phyloP scores from a whole-genome alignment of 306 rosid species.

The Rosa persica region DNA sequence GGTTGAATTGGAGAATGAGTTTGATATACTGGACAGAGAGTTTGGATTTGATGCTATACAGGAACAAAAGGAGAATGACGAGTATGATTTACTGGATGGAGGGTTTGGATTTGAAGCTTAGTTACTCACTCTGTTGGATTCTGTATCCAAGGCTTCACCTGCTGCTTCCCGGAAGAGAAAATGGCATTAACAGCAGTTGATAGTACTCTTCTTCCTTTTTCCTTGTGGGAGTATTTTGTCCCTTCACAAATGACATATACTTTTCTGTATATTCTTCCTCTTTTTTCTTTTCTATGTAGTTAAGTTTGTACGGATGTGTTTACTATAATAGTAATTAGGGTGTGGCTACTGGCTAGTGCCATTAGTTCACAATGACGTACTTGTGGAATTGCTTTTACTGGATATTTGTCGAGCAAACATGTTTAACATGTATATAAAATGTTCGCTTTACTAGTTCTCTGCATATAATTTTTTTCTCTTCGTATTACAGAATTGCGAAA shows the following conservation, averaged over 20 bases:
- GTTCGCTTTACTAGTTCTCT: too few relatives aligned
- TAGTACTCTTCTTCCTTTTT: neutral
- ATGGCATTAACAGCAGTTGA: neutral
- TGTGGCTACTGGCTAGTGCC: neutral
- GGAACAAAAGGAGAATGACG: constrained; percentile 35
- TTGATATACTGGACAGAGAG: neutral
- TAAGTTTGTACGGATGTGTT: neutral
- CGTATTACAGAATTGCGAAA: too few relatives aligned
- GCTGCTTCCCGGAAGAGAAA: too few relatives aligned
- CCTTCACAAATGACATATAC: too few relatives aligned
- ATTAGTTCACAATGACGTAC: too few relatives aligned
- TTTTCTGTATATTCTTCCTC: neutral
- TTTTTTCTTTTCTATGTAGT: neutral
- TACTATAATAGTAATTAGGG: too few relatives aligned
- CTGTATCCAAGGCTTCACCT: constrained; percentile 40
- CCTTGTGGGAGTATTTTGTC: neutral
- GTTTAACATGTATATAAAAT: too few relatives aligned
- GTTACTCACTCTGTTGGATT: constrained; percentile 42
- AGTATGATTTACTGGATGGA: constrained; percentile 60
- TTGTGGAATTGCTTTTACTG: too few relatives aligned
- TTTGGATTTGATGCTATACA: neutral
- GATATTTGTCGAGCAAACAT: too few relatives aligned
- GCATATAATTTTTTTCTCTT: too few relatives aligned
- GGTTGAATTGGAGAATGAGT: neutral
- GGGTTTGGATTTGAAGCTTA: constrained; percentile 50